phyloP scores from a whole-genome alignment of 78 protist genomes.

The Monocercomonoides exilis region DNA sequence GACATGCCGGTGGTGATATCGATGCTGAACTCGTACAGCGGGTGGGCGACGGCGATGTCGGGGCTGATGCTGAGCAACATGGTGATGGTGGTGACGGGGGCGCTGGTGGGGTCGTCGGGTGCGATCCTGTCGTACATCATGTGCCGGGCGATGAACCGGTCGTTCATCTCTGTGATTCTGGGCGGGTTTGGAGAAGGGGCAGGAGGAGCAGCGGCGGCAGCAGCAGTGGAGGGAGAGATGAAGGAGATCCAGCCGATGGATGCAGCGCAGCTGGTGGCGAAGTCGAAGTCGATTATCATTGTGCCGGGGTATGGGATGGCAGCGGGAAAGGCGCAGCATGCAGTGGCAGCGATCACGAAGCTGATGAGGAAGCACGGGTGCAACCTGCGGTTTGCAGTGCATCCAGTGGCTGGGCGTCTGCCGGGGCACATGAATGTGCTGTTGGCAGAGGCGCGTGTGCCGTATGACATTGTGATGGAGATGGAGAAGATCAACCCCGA shows the following conservation, averaged over 20 bases:
- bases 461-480: slow-evolving; percentile 90
- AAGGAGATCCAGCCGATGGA: slow-evolving; percentile 15
- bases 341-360: slow-evolving; percentile 65
- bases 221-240: slow-evolving; percentile 4
- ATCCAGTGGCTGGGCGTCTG: slow-evolving; percentile 91
- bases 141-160: slow-evolving; percentile 94
- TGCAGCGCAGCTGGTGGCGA: slow-evolving; percentile 21
- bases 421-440: slow-evolving; percentile 94
- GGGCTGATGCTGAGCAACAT: slow-evolving; percentile 71
- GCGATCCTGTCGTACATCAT: slow-evolving; percentile 90
- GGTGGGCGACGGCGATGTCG: slow-evolving; percentile 76
- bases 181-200: slow-evolving; percentile 76
- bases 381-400: slow-evolving; percentile 74
- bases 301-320: slow-evolving; percentile 98
- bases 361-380: slow-evolving; percentile 43
- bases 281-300: slow-evolving; percentile 57
- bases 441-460: slow-evolving; percentile 90
- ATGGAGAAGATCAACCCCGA: slow-evolving; percentile 94
- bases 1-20: slow-evolving; percentile 97
- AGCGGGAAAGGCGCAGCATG: slow-evolving; percentile 77
- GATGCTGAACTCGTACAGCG: slow-evolving; percentile 83
- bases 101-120: slow-evolving; percentile 88
- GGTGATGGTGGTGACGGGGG: slow-evolving; percentile 78
- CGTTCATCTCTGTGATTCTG: slow-evolving; percentile 64
- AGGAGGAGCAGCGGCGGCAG: slow-evolving; percentile 18